Evolutionary conservation across 2,329 filamentous ascomycete genomes (phyloP).

Genomic region (Aspergillus aculeatus): DNA sequence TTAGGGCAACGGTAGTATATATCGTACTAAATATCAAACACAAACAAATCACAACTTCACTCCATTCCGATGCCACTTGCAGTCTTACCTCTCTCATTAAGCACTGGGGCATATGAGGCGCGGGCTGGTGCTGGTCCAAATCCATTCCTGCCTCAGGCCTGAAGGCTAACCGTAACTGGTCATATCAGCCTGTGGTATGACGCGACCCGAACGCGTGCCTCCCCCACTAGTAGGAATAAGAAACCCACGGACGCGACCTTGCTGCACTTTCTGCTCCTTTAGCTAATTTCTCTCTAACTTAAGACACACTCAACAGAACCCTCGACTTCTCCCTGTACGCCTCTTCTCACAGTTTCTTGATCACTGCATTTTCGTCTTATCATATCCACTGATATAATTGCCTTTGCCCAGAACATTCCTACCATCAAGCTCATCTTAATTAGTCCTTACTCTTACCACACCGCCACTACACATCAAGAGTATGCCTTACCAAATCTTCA

Average conservation of each 20-base stretch:
- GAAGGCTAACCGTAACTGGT: conserved; percentile 25
- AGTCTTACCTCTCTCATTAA: too few species aligned
- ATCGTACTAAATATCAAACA: not conserved
- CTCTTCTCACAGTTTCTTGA: not conserved
- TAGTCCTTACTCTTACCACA: conserved; percentile 19
- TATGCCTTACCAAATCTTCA: conserved; percentile 21
- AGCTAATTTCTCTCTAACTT: conserved; percentile 3
- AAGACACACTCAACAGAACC: not conserved
- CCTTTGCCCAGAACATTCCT: not conserved
- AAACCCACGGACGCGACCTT: conserved; percentile 23
- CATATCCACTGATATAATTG: not conserved
- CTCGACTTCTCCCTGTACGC: conserved; percentile 2
- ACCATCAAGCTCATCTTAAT: conserved; percentile 9
- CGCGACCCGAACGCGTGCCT: conserved; percentile 27
- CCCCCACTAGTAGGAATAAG: conserved; percentile 25
- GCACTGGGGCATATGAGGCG: too few species aligned
- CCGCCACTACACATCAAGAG: conserved; percentile 25
- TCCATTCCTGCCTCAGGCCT: conserved; percentile 18
- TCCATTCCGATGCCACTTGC: too few species aligned
- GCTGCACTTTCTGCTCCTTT: conserved; percentile 11
- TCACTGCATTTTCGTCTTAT: not conserved
- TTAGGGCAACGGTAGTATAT: too few species aligned
- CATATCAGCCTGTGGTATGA: conserved; percentile 34
- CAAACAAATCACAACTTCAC: not conserved
- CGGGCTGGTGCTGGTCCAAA: not conserved